These are phyloP conservation scores for Umbelopsis ramanniana DNA, from an alignment of 192 early-diverging fungal species.

Conservation along the genomic window DNA sequence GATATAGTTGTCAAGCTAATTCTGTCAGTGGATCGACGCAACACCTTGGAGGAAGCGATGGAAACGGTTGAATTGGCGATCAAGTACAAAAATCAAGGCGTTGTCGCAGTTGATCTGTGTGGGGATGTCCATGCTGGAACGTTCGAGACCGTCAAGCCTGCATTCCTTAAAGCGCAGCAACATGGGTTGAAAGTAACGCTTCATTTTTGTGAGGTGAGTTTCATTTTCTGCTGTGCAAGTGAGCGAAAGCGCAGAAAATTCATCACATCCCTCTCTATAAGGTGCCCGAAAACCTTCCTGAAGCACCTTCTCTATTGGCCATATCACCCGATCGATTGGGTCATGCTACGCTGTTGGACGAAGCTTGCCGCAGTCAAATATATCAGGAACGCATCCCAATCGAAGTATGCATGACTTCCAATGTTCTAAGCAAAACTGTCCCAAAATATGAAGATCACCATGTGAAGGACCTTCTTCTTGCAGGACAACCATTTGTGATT, in stretches of 20 bases:
- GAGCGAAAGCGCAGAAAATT: not conserved
- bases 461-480: constrained; percentile 46
- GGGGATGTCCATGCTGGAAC: constrained; percentile 52
- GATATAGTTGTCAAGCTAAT: constrained; percentile 53
- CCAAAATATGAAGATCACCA: constrained; percentile 56
- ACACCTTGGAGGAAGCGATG: constrained; percentile 50
- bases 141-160: constrained; percentile 46
- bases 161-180: constrained; percentile 52
- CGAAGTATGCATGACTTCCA: constrained; percentile 70
- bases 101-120: constrained; percentile 68
- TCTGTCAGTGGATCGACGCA: constrained; percentile 55
- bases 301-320: constrained; percentile 45
- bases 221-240: not conserved
- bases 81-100: constrained; percentile 31
- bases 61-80: constrained; percentile 58
- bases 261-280: not conserved
- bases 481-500: constrained; percentile 51
- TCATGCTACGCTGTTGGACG: constrained; percentile 57
- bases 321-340: constrained; percentile 56
- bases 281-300: constrained; percentile 43
- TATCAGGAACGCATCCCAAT: constrained; percentile 48
- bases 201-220: constrained; percentile 57
- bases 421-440: constrained; percentile 60
- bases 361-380: constrained; percentile 32
- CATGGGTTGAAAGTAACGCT: constrained; percentile 55